Evolutionary conservation across 305 asterid species (phyloP), one percentile per base, ranked within the genome.

Genomic region (Solanum aculeatissimum): DNA sequence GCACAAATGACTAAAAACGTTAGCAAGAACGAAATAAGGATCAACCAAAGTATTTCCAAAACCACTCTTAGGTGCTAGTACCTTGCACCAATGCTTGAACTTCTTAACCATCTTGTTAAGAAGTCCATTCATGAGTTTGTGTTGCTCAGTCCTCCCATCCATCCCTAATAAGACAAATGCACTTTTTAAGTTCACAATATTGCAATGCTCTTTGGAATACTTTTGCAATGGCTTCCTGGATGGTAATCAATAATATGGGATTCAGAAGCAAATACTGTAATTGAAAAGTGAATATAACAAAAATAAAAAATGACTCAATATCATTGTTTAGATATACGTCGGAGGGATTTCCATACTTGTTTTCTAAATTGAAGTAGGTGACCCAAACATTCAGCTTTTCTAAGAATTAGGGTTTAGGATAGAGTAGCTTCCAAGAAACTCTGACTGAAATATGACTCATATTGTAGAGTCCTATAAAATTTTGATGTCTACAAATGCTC

Each of bases 371-470:
- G 87, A 97, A 94, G 83, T 91, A 97, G 47, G 99, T 98, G 87
- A 91, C 93, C 98, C 98, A 97, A 75, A 97, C 87, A 87, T 93
- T 94, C 89, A 95, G 92, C 91, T 97, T 97, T 91, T 97, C 99
- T 4, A 96, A 83, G n/a, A n/a, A n/a, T n/a, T n/a, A n/a, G n/a
- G n/a, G n/a, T n/a, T n/a, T n/a, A n/a, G n/a, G n/a, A n/a, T n/a
- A n/a, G n/a, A n/a, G n/a, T n/a, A n/a, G n/a, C n/a, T n/a, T n/a
- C n/a, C n/a, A n/a, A n/a, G n/a, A n/a, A n/a, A n/a, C n/a, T n/a
- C n/a, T n/a, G n/a, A n/a, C n/a, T n/a, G n/a, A n/a, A n/a, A n/a
- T n/a, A n/a, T n/a, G n/a, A n/a, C n/a, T n/a, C n/a, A n/a, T n/a
- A n/a, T n/a, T n/a, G n/a, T n/a, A n/a, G n/a, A n/a, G n/a, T n/a